A percentile compares a stretch with the other conserved stretches of the same genome.
These are phyloP conservation scores for Hypoxylon subgilvum DNA, from an alignment of 495 filamentous ascomycete species.

Conservation along the genomic window DNA sequence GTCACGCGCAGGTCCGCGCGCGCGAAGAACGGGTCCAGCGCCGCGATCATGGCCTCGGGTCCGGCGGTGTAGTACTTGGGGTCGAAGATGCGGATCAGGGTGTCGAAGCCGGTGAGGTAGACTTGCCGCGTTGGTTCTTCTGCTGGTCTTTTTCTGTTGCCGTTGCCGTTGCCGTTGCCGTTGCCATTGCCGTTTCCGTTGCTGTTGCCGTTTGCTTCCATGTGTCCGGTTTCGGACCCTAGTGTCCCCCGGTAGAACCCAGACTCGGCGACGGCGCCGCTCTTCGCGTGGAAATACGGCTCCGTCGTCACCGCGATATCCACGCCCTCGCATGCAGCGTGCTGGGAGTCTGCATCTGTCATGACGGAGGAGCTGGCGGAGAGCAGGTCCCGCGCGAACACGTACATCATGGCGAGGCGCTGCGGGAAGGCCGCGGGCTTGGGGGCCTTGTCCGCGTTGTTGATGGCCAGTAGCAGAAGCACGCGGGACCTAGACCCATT, in stretches of 20 bases:
- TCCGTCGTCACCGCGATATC: conserved; percentile 83
- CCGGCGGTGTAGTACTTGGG: conserved; percentile 83
- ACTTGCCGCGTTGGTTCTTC: conserved; percentile 61
- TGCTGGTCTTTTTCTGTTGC: not conserved
- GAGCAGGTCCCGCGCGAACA: conserved; percentile 62
- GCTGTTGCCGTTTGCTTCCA: too few species aligned
- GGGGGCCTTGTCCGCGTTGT: conserved; percentile 92
- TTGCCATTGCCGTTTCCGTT: too few species aligned
- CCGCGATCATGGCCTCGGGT: conserved; percentile 50
- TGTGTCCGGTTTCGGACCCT: too few species aligned
- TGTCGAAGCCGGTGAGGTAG: conserved; percentile 88
- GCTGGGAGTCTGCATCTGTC: not conserved
- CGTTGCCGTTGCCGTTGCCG: too few species aligned
- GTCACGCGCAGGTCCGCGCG: conserved; percentile 74
- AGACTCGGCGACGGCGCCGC: conserved; percentile 64
- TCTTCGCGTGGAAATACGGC: conserved; percentile 88
- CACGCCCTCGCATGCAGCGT: conserved; percentile 44
- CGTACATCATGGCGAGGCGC: conserved; percentile 82
- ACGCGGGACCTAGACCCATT: conserved; percentile 54
- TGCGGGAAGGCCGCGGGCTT: conserved; percentile 84
- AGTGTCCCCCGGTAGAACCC: conserved; percentile 54
- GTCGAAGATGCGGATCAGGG: conserved; percentile 80
- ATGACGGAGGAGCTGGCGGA: not conserved
- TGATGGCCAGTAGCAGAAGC: conserved; percentile 81
- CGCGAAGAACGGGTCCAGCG: conserved; percentile 71